Evolutionary conservation across 2,329 filamentous ascomycete genomes (phyloP).

Genomic region (Pseudocercospora musae): DNA sequence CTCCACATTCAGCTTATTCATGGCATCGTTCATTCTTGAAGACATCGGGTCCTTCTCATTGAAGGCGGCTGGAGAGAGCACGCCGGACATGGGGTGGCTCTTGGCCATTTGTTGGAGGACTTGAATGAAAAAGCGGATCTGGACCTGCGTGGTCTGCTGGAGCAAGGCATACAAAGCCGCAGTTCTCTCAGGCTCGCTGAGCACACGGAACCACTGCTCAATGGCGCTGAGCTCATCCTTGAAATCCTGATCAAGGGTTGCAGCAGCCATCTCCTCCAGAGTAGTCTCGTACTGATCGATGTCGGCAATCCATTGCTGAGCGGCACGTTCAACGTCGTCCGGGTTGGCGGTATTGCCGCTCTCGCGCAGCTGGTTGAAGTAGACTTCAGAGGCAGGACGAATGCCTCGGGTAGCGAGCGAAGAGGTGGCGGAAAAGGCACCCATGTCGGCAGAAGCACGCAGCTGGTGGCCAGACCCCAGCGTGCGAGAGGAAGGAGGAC

Average conservation of each 20-base stretch:
- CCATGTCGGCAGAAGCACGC: slow-evolving; percentile 94
- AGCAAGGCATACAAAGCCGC: slow-evolving; percentile 91
- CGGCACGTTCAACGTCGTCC: slow-evolving; percentile 90
- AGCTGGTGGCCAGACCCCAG: slow-evolving; percentile 79
- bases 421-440: slow-evolving; percentile 64
- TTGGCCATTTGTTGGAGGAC: slow-evolving; percentile 99
- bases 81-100: slow-evolving; percentile 93
- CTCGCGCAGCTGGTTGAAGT: slow-evolving; percentile 73
- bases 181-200: slow-evolving; percentile 94
- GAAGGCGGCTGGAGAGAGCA: slow-evolving; percentile 91
- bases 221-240: slow-evolving; percentile 98
- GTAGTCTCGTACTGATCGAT: slow-evolving; percentile 99
- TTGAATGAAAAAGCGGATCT: slow-evolving; percentile 98
- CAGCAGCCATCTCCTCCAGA: slow-evolving; percentile 96
- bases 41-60: slow-evolving; percentile 97
- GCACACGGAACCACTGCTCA: slow-evolving; percentile 97
- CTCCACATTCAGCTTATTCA: slow-evolving; percentile 90
- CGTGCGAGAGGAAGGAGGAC: slow-evolving; percentile 53
- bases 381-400: slow-evolving; percentile 89
- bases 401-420: slow-evolving; percentile 72
- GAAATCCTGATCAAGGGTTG: slow-evolving; percentile 98
- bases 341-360: slow-evolving; percentile 63
- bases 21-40: slow-evolving; percentile 89
- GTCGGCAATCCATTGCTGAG: slow-evolving; percentile 97
- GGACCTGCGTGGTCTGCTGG: slow-evolving; percentile 97